These are phyloP conservation scores for Metschnikowia drakensbergensis DNA, from an alignment of 805 yeast genomes.

Conservation along the genomic window DNA sequence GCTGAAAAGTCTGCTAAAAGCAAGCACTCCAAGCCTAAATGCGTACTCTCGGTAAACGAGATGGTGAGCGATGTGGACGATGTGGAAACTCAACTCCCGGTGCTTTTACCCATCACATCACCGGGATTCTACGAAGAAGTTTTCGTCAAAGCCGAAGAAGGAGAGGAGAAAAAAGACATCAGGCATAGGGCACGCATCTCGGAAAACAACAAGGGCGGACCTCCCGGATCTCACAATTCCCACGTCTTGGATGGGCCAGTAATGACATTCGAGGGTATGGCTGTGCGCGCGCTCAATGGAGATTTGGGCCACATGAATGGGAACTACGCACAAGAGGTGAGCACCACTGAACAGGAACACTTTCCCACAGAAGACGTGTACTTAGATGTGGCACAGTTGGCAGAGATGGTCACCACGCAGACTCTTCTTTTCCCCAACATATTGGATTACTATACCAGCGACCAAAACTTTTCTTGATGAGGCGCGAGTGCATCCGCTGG, in stretches of 20 bases:
- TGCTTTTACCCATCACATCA: conserved; percentile 15
- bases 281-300: conserved; percentile 4
- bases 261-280: conserved; percentile 6
- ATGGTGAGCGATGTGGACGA: conserved; percentile 13
- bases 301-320: not conserved
- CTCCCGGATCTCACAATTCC: not conserved
- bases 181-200: not conserved
- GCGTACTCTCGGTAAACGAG: conserved; percentile 10
- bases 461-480: not conserved
- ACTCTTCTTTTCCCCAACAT: conserved; percentile 15
- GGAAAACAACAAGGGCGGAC: not conserved
- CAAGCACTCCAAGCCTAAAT: not conserved
- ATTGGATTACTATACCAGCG: conserved; percentile 12
- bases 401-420: conserved; percentile 16
- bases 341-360: not conserved
- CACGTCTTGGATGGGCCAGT: conserved; percentile 2
- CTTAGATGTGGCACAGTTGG: conserved; percentile 17
- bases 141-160: conserved; percentile 10
- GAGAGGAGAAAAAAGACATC: conserved; percentile 2
- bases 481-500: not conserved
- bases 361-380: conserved; percentile 10
- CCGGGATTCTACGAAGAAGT: conserved; percentile 20
- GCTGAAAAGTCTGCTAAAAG: not conserved
- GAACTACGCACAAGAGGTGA: not conserved
- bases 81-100: conserved; percentile 14